Base-by-base conservation (phyloP, 176 grass and related monocot species). In the Juncus inflexus region DNA sequence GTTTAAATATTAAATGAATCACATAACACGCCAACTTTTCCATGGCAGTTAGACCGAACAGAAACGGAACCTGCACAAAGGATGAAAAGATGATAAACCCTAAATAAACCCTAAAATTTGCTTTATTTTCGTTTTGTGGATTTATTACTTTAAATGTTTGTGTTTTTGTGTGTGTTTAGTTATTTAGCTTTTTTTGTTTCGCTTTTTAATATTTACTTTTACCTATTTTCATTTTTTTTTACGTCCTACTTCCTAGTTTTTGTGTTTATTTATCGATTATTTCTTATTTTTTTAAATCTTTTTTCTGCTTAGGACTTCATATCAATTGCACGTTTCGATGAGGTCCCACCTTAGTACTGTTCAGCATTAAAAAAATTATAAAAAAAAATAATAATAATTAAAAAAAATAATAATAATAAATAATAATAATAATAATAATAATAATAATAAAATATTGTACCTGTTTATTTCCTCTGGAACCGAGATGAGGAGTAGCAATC, bases 381-480 rank as follows among this genome's bases (percentile, higher is more conserved):
- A 69, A 36, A 12, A 69, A 69, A 73, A 61, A 47, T 13, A 59
- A 39, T n/a, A 36, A 61, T 16, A 54, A 37, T 7, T n/a, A 64
- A 64, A 64, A 58, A 40, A 10, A n/a, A 55, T 9, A 40, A 53
- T 36, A 37, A 10, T 15, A 75, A 75, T 5, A 19, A 40, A 55
- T n/a, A n/a, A n/a, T n/a, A 61, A 47, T 13, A 59, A 39, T n/a
- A 36, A 61, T 16, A 54, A 37, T 7, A 10, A 55, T 9, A 40
- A 53, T 36, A 37, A 10, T 15, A 75, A 75, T 5, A 19, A 40
- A 55, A 75, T 65, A 40, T 43, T 3, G 8, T 54, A 92, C 94
- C 89, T 99, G 94, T 16, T 75, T 90, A 41, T 99, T 86, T 88
- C 92, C 92, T 76, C 87, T 89, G 12, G 92, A 96, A 79, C 92